Percentiles rank a stretch among this genome's conserved stretches.
phyloP scores from a whole-genome alignment of 2,329 filamentous ascomycete genomes.

The Phyllosticta ampelicida region DNA sequence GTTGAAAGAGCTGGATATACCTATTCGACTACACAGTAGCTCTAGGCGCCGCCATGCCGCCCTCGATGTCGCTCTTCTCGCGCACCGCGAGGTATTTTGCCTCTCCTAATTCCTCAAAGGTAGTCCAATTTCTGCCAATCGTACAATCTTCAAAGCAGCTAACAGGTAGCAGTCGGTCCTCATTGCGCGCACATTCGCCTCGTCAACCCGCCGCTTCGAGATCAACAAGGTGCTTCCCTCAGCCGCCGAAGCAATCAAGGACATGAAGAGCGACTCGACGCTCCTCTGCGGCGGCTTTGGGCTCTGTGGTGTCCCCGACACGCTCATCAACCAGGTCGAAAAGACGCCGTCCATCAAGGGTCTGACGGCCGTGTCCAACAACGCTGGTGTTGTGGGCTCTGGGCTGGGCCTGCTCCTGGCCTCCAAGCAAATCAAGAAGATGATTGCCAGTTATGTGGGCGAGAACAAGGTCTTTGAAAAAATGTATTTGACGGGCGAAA shows the following conservation, averaged over 20 bases:
- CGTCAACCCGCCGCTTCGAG: constrained; percentile 19
- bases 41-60: not conserved
- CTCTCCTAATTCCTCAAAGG: constrained; percentile 8
- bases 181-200: constrained; percentile 27
- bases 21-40: not conserved
- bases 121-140: not conserved
- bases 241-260: constrained; percentile 27
- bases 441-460: constrained; percentile 66
- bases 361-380: constrained; percentile 70
- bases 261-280: constrained; percentile 28
- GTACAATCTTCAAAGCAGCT: not conserved
- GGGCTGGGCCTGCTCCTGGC: constrained; percentile 59
- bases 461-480: constrained; percentile 67
- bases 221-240: constrained; percentile 32
- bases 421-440: constrained; percentile 58
- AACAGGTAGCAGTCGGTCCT: not conserved
- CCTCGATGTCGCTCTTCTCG: constrained; percentile 5
- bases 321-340: constrained; percentile 29
- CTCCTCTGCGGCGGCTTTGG: constrained; percentile 30
- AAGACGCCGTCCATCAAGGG: constrained; percentile 34
- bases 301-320: constrained; percentile 29
- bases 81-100: constrained; percentile 8
- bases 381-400: constrained; percentile 60
- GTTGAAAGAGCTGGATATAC: not conserved
- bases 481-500: constrained; percentile 62